phyloP scores from a whole-genome alignment of 1,284 basidiomycete genomes.

The Athelia psychrophila region DNA sequence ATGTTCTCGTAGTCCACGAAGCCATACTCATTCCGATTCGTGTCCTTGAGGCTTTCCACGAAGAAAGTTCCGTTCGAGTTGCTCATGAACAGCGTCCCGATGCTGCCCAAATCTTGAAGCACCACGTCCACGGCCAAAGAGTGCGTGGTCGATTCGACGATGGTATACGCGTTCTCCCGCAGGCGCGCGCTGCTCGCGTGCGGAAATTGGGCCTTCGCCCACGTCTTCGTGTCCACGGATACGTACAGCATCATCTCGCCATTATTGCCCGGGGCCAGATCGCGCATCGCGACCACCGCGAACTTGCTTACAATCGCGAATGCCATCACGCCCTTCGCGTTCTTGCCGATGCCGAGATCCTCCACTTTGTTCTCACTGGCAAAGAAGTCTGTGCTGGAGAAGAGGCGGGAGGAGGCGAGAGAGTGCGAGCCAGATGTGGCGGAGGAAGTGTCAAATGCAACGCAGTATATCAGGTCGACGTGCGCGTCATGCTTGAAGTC shows the following conservation, averaged over 20 bases:
- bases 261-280: slow-evolving; percentile 43
- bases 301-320: slow-evolving; percentile 91
- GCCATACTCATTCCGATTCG: slow-evolving; percentile 84
- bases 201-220: slow-evolving; percentile 85
- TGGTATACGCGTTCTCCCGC: slow-evolving; percentile 91
- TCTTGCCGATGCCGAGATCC: slow-evolving; percentile 82
- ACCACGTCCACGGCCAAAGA: slow-evolving; percentile 94
- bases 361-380: slow-evolving; percentile 58
- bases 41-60: slow-evolving; percentile 87
- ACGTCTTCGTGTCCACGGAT: slow-evolving; percentile 74
- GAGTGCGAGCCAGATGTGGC: slow-evolving; percentile 44
- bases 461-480: slow-evolving; percentile 79
- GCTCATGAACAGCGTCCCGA: slow-evolving; percentile 92
- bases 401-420: slow-evolving; percentile 71
- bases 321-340: slow-evolving; percentile 82
- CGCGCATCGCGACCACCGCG: slow-evolving; percentile 83
- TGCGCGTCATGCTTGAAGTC: slow-evolving; percentile 77
- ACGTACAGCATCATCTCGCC: slow-evolving; percentile 86
- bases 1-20: slow-evolving; percentile 94
- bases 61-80: slow-evolving; percentile 96
- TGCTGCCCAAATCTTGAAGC: slow-evolving; percentile 65
- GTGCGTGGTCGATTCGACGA: slow-evolving; percentile 91
- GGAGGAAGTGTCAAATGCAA: slow-evolving; percentile 71
- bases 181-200: slow-evolving; percentile 79
- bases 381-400: slow-evolving; percentile 85